These are phyloP conservation scores for Cymbopogon flexuosus DNA, from an alignment of 202 grass and related monocot genomes.

Conservation along the genomic window DNA sequence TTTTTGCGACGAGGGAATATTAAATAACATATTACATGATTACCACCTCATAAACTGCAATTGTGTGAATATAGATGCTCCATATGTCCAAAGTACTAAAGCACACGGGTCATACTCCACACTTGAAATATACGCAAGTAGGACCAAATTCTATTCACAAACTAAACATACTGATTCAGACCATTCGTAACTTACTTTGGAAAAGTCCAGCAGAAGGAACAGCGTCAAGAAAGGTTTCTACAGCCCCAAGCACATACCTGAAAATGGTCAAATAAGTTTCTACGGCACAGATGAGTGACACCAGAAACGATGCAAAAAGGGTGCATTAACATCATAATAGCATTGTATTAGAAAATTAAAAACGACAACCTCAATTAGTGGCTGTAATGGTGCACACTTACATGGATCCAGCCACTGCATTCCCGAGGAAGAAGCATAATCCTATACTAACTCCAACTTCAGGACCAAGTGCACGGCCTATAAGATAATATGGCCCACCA, in stretches of 20 bases:
- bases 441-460: slow-evolving; percentile 99
- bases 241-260: slow-evolving; percentile 99
- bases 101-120: neutral
- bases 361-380: slow-evolving; percentile 12
- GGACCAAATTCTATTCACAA: slow-evolving; percentile 10
- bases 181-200: slow-evolving; percentile 45
- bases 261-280: slow-evolving; percentile 33
- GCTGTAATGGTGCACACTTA: slow-evolving; percentile 40
- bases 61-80: neutral
- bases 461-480: slow-evolving; percentile 93
- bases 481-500: slow-evolving; percentile 98
- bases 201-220: slow-evolving; percentile 93
- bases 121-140: neutral
- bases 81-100: slow-evolving; percentile 17
- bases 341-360: neutral
- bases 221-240: slow-evolving; percentile 95
- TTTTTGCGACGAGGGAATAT: neutral
- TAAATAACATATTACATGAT: neutral
- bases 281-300: neutral
- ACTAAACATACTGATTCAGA: slow-evolving; percentile 16
- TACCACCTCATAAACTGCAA: slow-evolving; percentile 14
- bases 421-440: slow-evolving; percentile 98
- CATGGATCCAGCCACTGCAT: slow-evolving; percentile 96
- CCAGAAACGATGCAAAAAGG: neutral
- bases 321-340: neutral